Evolutionary conservation across 257 asterid species (phyloP), one percentile per base, ranked within the genome.

Genomic region (Plectranthus barbatus): DNA sequence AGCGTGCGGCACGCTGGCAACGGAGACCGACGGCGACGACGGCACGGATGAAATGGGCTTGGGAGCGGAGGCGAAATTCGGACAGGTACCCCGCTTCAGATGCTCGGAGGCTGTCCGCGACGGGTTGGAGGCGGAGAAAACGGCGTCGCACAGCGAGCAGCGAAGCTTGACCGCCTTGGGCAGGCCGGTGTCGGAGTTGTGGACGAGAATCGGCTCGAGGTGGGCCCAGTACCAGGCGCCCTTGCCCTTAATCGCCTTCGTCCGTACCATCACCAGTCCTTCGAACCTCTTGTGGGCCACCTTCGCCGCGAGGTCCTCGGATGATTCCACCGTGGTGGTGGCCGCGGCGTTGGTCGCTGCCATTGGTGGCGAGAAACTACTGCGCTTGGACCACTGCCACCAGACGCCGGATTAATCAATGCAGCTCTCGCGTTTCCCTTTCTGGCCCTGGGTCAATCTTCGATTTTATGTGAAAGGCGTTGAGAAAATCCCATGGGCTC

Each of bases 101-200:
- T 93, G 99, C 79, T 93, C 99, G 61, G 99, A n/a, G n/a, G n/a
- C n/a, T n/a, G n/a, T n/a, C n/a, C n/a, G n/a, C n/a, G n/a, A n/a
- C n/a, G n/a, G n/a, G 21, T 90, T 93, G 0, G 99, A 93, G 33
- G 99, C 99, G 56, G 99, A 93, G 80, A 93, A 93, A 34, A 87
- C 92, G 56, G 99, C 97, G 75, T 86, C 94, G 71, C 99, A 93
- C 0, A 93, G 60, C 5, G 89, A 77, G 76, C 99, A 93, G 33
- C 95, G 55, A 9, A 93, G 96, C 77, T 93, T 93, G 3, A 93
- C 97, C 0, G 99, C 90, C 71, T 90, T 90, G 54, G 99, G 90
- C 11, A 87, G 60, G 23, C 94, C 96, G 8, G 83, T 82, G 33
- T 90, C 97, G 52, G 94, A 66, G 65, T 84, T 81, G 34, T 74